Percentiles rank a stretch among this genome's conserved stretches.
These are phyloP conservation scores for Elsinoe fawcettii DNA, from an alignment of 2,329 filamentous ascomycete genomes.

Conservation along the genomic window DNA sequence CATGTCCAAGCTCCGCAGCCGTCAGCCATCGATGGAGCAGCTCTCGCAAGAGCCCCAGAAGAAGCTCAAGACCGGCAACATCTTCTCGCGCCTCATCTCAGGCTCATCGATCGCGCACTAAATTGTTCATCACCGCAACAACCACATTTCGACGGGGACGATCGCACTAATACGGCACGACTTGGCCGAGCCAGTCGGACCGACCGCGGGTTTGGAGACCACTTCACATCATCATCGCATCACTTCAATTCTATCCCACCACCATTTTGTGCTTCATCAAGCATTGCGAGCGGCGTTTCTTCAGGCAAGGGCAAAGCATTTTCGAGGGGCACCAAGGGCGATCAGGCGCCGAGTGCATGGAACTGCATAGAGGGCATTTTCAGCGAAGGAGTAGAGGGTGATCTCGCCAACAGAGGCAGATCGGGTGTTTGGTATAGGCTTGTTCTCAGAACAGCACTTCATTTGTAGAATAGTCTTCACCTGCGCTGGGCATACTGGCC, in stretches of 20 bases:
- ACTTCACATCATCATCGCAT: slow-evolving; percentile 7
- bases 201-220: slow-evolving; percentile 13
- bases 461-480: slow-evolving; percentile 9
- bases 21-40: slow-evolving; percentile 23
- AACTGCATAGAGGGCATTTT: slow-evolving; percentile 3
- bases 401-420: neutral
- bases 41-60: slow-evolving; percentile 28
- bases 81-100: slow-evolving; percentile 33
- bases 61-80: slow-evolving; percentile 31
- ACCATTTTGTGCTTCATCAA: slow-evolving; percentile 5
- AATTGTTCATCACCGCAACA: slow-evolving; percentile 9
- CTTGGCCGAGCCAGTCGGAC: slow-evolving; percentile 8
- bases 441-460: slow-evolving; percentile 1
- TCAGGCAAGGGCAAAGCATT: slow-evolving; percentile 11
- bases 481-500: slow-evolving; percentile 12
- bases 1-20: slow-evolving; percentile 14
- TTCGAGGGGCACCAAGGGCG: neutral
- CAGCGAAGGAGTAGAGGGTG: neutral
- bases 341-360: neutral
- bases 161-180: slow-evolving; percentile 15
- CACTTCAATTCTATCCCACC: slow-evolving; percentile 3
- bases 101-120: slow-evolving; percentile 21
- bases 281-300: slow-evolving; percentile 14
- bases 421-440: slow-evolving; percentile 3
- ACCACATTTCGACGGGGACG: slow-evolving; percentile 6